Conservation (phyloP, 306 rosid species). For the Lupinus albus region DNA sequence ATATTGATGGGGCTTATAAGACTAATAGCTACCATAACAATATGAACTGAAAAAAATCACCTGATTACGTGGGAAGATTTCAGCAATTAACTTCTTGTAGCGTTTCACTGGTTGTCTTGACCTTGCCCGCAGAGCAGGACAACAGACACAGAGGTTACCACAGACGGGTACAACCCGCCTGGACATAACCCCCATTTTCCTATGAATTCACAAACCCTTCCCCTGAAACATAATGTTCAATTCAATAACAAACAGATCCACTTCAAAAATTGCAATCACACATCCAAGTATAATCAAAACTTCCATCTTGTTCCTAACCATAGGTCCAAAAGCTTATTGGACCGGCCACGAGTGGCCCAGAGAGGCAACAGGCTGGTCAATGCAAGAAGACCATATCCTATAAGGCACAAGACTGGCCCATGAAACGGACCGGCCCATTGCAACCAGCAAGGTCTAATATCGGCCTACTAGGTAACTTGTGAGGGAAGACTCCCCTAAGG, state of each 20-base stretch:
- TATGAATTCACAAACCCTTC: constrained; percentile 44
- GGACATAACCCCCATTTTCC: constrained; percentile 97
- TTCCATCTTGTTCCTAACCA: too few species aligned
- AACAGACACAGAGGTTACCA: constrained; percentile 92
- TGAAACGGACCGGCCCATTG: too few species aligned
- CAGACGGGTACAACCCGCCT: constrained; percentile 98
- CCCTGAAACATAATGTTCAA: constrained; percentile 33
- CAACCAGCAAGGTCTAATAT: too few species aligned
- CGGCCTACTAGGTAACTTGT: too few species aligned
- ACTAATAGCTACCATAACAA: constrained; percentile 20
- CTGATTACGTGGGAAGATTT: constrained; percentile 83
- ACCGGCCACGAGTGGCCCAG: too few species aligned
- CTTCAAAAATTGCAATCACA: constrained; percentile 16
- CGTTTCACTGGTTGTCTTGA: constrained; percentile 97
- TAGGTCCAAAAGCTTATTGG: too few species aligned
- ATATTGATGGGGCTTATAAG: neutral
- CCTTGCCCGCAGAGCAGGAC: constrained; percentile 95
- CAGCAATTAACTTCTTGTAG: constrained; percentile 85
- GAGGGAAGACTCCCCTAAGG: too few species aligned
- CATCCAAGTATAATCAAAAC: constrained; percentile 24
- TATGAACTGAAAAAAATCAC: constrained; percentile 49
- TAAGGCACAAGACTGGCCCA: too few species aligned
- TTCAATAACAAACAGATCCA: constrained; percentile 21
- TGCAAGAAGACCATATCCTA: too few species aligned
- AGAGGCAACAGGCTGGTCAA: too few species aligned